Evolutionary conservation across 441 rosid genomes (phyloP).

Genomic region (Erodium moschatum): DNA sequence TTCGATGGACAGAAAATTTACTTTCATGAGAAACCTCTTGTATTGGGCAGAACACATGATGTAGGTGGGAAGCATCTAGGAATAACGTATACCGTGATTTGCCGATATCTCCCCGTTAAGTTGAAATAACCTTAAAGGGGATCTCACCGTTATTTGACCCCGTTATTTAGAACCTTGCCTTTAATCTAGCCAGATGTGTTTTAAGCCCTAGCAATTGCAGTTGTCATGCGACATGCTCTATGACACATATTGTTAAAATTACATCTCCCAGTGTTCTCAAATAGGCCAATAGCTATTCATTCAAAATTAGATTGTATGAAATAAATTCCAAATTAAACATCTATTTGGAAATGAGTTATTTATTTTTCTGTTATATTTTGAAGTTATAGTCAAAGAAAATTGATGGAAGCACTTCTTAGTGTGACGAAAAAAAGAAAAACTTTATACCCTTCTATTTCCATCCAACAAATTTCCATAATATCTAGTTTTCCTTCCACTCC

Average conservation of each 20-base stretch:
- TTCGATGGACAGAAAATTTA: too few species aligned
- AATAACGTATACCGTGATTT: too few species aligned
- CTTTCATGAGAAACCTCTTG: too few species aligned
- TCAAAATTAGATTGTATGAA: neutral
- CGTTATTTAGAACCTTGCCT: too few species aligned
- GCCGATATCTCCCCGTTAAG: too few species aligned
- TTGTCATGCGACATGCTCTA: neutral
- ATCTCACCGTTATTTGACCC: too few species aligned
- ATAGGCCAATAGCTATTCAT: neutral
- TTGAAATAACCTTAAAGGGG: too few species aligned
- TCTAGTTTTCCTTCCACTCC: too few species aligned
- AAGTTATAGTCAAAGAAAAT: slow-evolving; percentile 1
- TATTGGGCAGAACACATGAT: too few species aligned
- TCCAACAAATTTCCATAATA: neutral
- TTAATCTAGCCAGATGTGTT: neutral
- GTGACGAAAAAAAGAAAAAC: neutral
- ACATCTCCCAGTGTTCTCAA: neutral
- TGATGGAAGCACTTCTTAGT: neutral
- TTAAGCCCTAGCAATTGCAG: neutral
- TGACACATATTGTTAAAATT: neutral
- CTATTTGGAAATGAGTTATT: slow-evolving; percentile 1
- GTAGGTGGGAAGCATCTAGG: too few species aligned
- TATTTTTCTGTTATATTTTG: neutral
- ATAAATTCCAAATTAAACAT: neutral
- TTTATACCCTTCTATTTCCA: neutral